Evolutionary conservation across 2,329 filamentous ascomycete species (phyloP), one percentile per base, ranked within the genome.

Genomic region (Cytospora schulzeri): DNA sequence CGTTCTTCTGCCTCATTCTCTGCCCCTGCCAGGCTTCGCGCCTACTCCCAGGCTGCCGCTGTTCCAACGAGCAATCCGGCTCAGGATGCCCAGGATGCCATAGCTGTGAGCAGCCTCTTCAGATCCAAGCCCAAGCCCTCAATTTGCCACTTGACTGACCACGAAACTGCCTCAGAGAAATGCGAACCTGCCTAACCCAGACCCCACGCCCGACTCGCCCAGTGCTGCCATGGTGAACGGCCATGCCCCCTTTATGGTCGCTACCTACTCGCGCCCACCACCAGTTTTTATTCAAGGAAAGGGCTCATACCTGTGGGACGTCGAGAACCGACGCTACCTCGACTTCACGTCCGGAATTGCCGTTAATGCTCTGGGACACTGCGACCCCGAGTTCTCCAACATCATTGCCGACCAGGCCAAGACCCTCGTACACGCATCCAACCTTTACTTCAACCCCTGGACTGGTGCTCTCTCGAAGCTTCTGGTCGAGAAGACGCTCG

Each of bases 371-470:
- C 83, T 99, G 38, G 95, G 95, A 12, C 95, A 99, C 75, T 93
- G 91, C 73, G 93, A 99, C 72, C 83, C 89, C 5, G 91, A 90
- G 71, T 86, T 97, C 69, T 82, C 87, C 56, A 83, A 86, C 73
- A 82, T 97, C 58, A 81, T 98, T 67, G 84, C 88, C 14, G 85
- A 96, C 70, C 92, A 96, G 86, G 83, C 89, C 33, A 82, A 89
- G 72, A 93, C 88, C 9, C 85, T 99, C 57, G 85, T 97, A 63
- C 95, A 99, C 77, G 90, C 91, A 55, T 97, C 93, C 14, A 99
- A 99, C 77, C 86, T 99, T 24, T 99, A 98, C 84, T 91, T 97
- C 79, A 99, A 98, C 78, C 90, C 90, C 2, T 97, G 95, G 91
- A 97, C 92, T 1, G 94, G 94, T 35, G 88, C 90, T 2, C 87